Evolutionary conservation across 2,329 filamentous ascomycete species (phyloP).

Genomic region (Calycina herbarum): DNA sequence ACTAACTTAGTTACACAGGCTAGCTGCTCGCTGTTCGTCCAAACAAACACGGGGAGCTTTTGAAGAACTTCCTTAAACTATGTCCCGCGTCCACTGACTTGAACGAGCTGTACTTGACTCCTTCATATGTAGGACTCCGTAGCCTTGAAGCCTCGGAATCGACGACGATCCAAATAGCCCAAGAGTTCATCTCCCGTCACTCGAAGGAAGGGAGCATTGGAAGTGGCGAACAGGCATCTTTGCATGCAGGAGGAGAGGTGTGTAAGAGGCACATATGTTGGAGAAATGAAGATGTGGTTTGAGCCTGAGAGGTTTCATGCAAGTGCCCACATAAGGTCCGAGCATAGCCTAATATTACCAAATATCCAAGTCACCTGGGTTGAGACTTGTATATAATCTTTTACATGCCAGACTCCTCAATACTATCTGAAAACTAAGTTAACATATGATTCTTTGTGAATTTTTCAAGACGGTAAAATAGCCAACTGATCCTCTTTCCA

Average conservation of each 20-base stretch:
- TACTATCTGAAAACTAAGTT: no score
- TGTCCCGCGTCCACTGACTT: background rate
- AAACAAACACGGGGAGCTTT: background rate
- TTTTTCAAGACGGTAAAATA: no score
- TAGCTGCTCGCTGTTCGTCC: background rate
- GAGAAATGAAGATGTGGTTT: background rate
- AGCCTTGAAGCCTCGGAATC: background rate
- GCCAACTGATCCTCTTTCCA: no score
- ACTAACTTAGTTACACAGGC: background rate
- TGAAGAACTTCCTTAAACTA: background rate
- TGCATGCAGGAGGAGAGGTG: background rate
- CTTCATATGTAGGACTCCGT: background rate
- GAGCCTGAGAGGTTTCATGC: background rate
- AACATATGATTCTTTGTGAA: no score
- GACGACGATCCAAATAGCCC: no score
- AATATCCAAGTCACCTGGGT: background rate
- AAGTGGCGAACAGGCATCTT: background rate
- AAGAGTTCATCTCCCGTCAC: background rate
- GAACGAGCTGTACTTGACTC: background rate
- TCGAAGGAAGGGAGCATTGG: background rate
- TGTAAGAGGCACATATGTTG: background rate
- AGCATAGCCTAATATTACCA: background rate
- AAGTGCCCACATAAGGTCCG: slow-evolving; percentile 1
- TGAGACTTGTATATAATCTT: no score
- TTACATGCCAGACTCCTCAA: no score